phyloP scores from a whole-genome alignment of 2,329 filamentous ascomycete genomes.

The Aspergillus latus region DNA sequence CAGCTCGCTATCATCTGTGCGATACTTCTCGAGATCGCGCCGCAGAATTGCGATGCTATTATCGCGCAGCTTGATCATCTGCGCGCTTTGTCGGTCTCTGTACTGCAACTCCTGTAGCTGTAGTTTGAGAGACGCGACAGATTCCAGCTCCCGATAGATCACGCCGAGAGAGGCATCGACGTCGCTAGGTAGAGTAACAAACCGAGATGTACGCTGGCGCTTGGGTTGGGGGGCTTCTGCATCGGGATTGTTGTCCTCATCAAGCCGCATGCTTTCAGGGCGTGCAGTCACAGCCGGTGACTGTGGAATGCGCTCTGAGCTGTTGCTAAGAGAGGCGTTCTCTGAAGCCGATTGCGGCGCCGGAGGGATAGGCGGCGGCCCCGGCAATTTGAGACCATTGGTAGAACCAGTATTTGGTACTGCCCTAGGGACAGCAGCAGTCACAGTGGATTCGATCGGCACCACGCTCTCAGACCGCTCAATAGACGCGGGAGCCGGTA shows the following conservation, averaged over 20 bases:
- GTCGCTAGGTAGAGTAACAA: neutral
- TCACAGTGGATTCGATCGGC: neutral
- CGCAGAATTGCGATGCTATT: neutral
- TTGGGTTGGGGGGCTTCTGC: neutral
- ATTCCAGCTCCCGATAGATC: slow-evolving; percentile 10
- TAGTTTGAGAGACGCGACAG: neutral
- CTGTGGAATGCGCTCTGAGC: neutral
- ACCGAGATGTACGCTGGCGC: neutral
- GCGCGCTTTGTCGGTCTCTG: neutral
- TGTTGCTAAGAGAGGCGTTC: neutral
- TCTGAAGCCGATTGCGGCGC: neutral
- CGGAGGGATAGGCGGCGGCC: neutral
- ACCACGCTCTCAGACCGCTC: neutral
- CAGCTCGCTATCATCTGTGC: neutral
- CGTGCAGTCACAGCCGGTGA: neutral
- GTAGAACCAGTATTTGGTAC: neutral
- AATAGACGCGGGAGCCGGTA: neutral
- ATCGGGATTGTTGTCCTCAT: neutral
- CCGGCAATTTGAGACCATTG: neutral
- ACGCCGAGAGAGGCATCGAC: slow-evolving; percentile 5
- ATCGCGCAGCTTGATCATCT: slow-evolving; percentile 6
- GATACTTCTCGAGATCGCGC: neutral
- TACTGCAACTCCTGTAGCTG: neutral
- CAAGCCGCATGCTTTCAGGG: neutral
- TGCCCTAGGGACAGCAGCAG: neutral